Evolutionary conservation across 352 stramenopile genomes (phyloP), one percentile per base, ranked within the genome.

Genomic region (Globisporangium paddicum): DNA sequence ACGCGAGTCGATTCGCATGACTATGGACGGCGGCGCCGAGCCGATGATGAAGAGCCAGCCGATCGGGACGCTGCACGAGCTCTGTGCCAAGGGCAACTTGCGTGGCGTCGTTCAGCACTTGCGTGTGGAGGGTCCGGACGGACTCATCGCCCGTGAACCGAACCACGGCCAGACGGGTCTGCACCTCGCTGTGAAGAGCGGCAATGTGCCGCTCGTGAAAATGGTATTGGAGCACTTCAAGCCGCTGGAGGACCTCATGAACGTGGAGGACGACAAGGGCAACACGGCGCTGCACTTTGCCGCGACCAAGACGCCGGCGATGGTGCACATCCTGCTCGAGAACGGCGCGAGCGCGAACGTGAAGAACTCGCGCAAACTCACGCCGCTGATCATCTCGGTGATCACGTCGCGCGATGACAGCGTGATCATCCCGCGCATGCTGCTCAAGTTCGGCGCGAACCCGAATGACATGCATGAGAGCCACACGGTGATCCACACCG

Each of bases 381-480:
- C 85, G 30, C 82, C 85, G 56, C 65, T 95, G 44, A 92, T 95
- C 60, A 95, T 95, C 55, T 89, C 82, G 34, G 79, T 95, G 14
- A 92, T 95, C 64, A 95, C 82, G n/a, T 89, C 82, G 40, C 80
- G 77, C 57, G 78, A 91, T 46, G 85, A 93, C 64, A 84, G 74
- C 55, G 72, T 93, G 30, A 91, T 95, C 48, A 90, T 93, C 41
- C 76, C 84, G 35, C 84, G 84, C 54, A 95, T 95, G 85, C 76
- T 95, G 55, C 78, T 95, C 42, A 95, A 95, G 67, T 95, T 75
- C 52, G 85, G 85, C 38, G 85, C 85, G 34, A 95, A 95, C 69
- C 85, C 85, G 55, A 95, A 95, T 64, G 85, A 95, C 55, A 90
- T 95, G 76, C 85, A 95, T 69, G 85, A 95, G 62, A 86, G 77